phyloP scores from a whole-genome alignment of 495 filamentous ascomycete genomes.

The Penicillium dipodomyicola region DNA sequence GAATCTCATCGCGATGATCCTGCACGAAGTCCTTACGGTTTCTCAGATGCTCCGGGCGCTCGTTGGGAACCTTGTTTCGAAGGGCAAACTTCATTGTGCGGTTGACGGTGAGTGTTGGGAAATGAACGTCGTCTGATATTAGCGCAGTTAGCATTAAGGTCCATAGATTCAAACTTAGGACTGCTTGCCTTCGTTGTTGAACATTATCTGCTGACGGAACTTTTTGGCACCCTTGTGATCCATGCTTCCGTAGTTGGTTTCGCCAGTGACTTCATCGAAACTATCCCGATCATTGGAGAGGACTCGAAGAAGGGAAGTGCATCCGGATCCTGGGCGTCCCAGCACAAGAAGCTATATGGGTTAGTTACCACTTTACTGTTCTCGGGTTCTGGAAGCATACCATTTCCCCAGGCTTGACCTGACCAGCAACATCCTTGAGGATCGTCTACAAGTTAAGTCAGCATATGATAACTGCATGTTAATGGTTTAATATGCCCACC shows the following conservation, averaged over 20 bases:
- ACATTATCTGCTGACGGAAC: conserved; percentile 45
- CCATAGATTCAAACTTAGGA: neutral
- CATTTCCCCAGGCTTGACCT: conserved; percentile 43
- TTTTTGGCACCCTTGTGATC: conserved; percentile 32
- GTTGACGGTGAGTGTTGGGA: conserved; percentile 75
- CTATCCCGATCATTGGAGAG: conserved; percentile 39
- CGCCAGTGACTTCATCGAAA: conserved; percentile 37
- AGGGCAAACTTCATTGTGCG: conserved; percentile 82
- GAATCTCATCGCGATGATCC: conserved; percentile 69
- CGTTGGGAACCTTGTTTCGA: conserved; percentile 61
- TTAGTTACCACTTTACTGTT: conserved; percentile 1
- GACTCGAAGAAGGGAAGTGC: conserved; percentile 41
- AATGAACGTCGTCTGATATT: conserved; percentile 64
- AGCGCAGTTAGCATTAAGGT: conserved; percentile 39
- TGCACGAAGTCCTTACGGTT: conserved; percentile 52
- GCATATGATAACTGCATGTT: neutral
- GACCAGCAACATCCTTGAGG: conserved; percentile 36
- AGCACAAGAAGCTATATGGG: conserved; percentile 38
- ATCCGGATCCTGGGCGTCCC: conserved; percentile 45
- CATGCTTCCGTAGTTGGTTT: conserved; percentile 37
- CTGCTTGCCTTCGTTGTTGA: conserved; percentile 38
- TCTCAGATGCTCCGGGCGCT: conserved; percentile 57
- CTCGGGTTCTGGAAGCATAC: conserved; percentile 17
- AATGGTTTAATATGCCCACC: conserved; percentile 16
- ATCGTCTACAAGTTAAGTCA: conserved; percentile 29